Evolutionary conservation across 768 basidiomycete species (phyloP), one percentile per base, ranked within the genome.

Genomic region (Ramaria rubella): DNA sequence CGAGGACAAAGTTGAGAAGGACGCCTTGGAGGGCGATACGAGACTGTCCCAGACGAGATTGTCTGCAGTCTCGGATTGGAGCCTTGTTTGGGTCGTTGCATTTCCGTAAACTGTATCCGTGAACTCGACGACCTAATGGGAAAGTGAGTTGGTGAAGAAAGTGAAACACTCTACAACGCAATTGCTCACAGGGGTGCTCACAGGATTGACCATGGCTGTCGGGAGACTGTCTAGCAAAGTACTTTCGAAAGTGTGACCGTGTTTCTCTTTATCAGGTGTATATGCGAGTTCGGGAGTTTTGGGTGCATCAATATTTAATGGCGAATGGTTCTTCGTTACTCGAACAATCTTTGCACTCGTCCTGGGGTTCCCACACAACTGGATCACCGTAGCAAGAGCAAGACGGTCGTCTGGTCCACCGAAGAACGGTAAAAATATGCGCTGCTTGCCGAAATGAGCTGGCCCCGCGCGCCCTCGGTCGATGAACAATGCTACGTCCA

Each of bases 381-480:
- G 94, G 12, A 87, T 79, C 24, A 90, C 86, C 62, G 96, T 83
- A 27, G 87, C 83, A 33, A 98, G 72, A 0, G 92, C 90, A 17
- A 93, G 75, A 2, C 95, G 78, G 66, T 96, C 94, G 68, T 98
- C 95, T 0, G 92, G 88, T 0, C 95, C 95, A 24, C 95, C 95
- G 67, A 92, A 89, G 79, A 97, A 97, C 0, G 92, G 89, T 12
- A 96, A 64, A 70, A 92, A 88, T 12, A 97, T 62, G 65, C 91
- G 88, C 64, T 83, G 78, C 8, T 58, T 58, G 43, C 63, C 68
- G 38, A 70, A 71, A 46, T 42, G 60, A 49, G 7, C 62, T 29
- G 1, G 19, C 45, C 48, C 62, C 50, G 71, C 63, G 52, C 74
- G 71, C 34, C 77, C 77, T 45, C 81, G 78, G 64, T 96, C 92